phyloP scores from a whole-genome alignment of 805 yeast species.

The Nakazawaea holstii region DNA sequence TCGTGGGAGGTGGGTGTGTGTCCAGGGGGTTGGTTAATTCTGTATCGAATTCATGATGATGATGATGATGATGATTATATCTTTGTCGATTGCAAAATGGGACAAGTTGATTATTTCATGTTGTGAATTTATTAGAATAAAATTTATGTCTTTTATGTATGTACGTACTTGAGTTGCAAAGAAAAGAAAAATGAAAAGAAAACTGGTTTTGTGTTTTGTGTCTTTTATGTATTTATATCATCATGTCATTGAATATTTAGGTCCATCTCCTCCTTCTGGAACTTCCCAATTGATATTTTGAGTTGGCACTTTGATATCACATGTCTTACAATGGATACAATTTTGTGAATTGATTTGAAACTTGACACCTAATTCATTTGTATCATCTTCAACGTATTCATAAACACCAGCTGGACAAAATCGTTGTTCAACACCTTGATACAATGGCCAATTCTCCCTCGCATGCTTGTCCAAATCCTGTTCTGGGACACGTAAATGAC shows the following conservation, averaged over 20 bases:
- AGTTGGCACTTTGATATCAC: slow-evolving; percentile 94
- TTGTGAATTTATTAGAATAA: too few relatives aligned
- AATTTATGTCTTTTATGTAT: too few relatives aligned
- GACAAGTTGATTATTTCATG: too few relatives aligned
- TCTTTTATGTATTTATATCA: not conserved
- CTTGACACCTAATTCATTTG: slow-evolving; percentile 55
- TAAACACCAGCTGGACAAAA: slow-evolving; percentile 99
- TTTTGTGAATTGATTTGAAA: slow-evolving; percentile 95
- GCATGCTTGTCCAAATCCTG: slow-evolving; percentile 68
- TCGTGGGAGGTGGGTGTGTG: too few relatives aligned
- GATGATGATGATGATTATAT: too few relatives aligned
- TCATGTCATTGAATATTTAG: slow-evolving; percentile 83
- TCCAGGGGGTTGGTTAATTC: too few relatives aligned
- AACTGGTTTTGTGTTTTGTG: not conserved
- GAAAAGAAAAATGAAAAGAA: not conserved
- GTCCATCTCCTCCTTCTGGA: slow-evolving; percentile 99
- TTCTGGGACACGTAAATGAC: slow-evolving; percentile 70
- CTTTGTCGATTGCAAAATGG: too few relatives aligned
- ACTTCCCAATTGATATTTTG: slow-evolving; percentile 95
- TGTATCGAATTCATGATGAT: too few relatives aligned
- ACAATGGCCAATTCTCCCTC: slow-evolving; percentile 62
- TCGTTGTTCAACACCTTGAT: slow-evolving; percentile 81
- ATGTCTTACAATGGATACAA: slow-evolving; percentile 97
- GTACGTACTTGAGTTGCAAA: not conserved
- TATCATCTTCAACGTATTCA: slow-evolving; percentile 73